phyloP scores from a whole-genome alignment of 768 basidiomycete species.

The Tulasnella sp. region DNA sequence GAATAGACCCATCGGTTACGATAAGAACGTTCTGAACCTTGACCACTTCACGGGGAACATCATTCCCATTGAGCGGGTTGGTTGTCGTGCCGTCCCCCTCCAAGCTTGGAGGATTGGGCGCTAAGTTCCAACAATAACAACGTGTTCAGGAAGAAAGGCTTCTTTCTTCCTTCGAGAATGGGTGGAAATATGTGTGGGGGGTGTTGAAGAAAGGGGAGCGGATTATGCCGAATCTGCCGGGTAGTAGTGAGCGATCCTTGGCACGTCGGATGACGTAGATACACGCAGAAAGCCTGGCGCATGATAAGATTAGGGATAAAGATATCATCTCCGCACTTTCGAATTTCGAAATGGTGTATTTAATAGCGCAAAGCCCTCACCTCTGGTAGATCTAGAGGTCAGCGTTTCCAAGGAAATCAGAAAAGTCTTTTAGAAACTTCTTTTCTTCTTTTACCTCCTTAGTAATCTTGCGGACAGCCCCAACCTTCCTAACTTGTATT shows the following conservation, averaged over 20 bases:
- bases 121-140: slow-evolving; percentile 32
- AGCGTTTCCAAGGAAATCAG: too few relatives aligned
- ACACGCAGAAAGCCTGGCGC: too few relatives aligned
- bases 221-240: neutral
- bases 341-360: neutral
- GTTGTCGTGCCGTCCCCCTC: slow-evolving; percentile 34
- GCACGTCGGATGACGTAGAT: too few relatives aligned
- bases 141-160: slow-evolving; percentile 24
- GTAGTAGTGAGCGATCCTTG: too few relatives aligned
- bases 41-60: slow-evolving; percentile 36
- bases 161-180: slow-evolving; percentile 12
- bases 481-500: too few relatives aligned
- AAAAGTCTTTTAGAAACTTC: too few relatives aligned
- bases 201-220: slow-evolving; percentile 13
- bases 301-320: neutral
- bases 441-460: too few relatives aligned
- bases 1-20: slow-evolving; percentile 36
- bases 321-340: neutral
- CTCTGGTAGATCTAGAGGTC: neutral
- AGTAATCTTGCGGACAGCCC: too few relatives aligned
- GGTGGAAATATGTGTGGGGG: slow-evolving; percentile 16
- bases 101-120: slow-evolving; percentile 34
- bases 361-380: neutral
- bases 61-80: slow-evolving; percentile 35
- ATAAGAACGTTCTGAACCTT: slow-evolving; percentile 36